Conservation (phyloP, 352 stramenopile species). For the Phytophthora macrochlamydospora region DNA sequence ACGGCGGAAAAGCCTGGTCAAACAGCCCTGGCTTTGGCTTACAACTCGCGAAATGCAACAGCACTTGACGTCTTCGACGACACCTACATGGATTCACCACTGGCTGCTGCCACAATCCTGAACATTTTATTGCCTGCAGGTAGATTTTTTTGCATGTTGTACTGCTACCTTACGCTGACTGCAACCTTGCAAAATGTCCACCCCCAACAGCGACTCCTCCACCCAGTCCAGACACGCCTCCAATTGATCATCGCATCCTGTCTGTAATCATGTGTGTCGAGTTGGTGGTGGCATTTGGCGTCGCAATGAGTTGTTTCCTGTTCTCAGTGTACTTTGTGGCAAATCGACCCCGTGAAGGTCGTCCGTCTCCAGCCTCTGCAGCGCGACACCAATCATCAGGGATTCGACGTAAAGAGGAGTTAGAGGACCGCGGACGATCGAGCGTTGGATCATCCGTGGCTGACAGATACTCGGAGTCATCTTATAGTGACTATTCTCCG, state of each 20-base stretch:
- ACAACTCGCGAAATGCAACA: slow-evolving; percentile 44
- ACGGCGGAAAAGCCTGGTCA: slow-evolving; percentile 1
- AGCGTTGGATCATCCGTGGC: slow-evolving; percentile 28
- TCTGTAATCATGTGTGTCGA: slow-evolving; percentile 89
- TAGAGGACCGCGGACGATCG: slow-evolving; percentile 20
- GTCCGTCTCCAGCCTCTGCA: slow-evolving; percentile 21
- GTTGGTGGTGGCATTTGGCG: slow-evolving; percentile 80
- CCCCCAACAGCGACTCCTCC: slow-evolving; percentile 53
- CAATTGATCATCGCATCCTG: slow-evolving; percentile 83
- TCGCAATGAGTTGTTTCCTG: slow-evolving; percentile 81
- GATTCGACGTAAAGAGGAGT: slow-evolving; percentile 19
- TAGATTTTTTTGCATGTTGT: slow-evolving; percentile 18
- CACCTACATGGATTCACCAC: slow-evolving; percentile 55
- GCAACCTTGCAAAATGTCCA: slow-evolving; percentile 3
- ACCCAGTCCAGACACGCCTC: slow-evolving; percentile 75
- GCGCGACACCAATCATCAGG: slow-evolving; percentile 24
- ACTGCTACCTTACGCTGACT: neutral
- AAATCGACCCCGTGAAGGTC: slow-evolving; percentile 68
- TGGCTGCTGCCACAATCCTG: slow-evolving; percentile 64
- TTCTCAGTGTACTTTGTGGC: slow-evolving; percentile 90
- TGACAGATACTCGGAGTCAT: slow-evolving; percentile 34
- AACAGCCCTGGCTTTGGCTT: slow-evolving; percentile 45
- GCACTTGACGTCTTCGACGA: slow-evolving; percentile 53
- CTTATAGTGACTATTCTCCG: slow-evolving; percentile 41
- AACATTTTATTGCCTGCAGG: slow-evolving; percentile 80